phyloP scores from a whole-genome alignment of 495 filamentous ascomycete genomes.

The Talaromyces wortmannii region DNA sequence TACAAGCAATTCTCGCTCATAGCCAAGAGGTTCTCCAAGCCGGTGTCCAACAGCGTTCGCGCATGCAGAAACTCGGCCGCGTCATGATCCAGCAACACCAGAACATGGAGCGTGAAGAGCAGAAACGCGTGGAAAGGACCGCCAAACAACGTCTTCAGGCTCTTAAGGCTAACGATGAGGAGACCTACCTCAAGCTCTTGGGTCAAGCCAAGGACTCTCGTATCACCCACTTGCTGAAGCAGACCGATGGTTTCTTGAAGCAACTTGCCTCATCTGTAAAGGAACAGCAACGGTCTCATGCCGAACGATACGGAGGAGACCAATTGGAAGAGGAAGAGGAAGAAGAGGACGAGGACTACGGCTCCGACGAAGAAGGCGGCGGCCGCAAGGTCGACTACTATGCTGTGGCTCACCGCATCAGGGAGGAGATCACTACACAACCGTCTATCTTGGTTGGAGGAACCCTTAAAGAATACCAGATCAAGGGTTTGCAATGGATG shows the following conservation, averaged over 20 bases:
- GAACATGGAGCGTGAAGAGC: conserved; percentile 97
- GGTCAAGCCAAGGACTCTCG: conserved; percentile 98
- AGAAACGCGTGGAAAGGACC: conserved; percentile 92
- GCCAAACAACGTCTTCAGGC: conserved; percentile 99
- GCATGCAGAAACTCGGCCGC: conserved; percentile 77
- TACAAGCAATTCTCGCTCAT: conserved; percentile 65
- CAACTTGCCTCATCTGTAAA: conserved; percentile 92
- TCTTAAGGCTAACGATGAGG: conserved; percentile 97
- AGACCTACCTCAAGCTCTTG: conserved; percentile 92
- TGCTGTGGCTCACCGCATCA: conserved; percentile 90
- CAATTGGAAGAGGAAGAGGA: conserved; percentile 49
- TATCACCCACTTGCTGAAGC: conserved; percentile 91
- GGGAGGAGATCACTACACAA: conserved; percentile 80
- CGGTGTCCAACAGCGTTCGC: conserved; percentile 47
- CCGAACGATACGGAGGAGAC: conserved; percentile 68
- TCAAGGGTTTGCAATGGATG: conserved; percentile 99
- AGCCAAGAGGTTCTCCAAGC: conserved; percentile 56
- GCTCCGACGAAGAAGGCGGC: conserved; percentile 60
- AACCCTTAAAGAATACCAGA: conserved; percentile 90
- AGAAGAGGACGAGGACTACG: conserved; percentile 57
- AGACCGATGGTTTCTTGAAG: conserved; percentile 94
- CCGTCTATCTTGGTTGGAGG: conserved; percentile 84
- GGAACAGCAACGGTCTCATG: conserved; percentile 77
- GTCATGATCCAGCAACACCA: conserved; percentile 84
- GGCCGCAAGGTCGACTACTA: conserved; percentile 91